These are phyloP conservation scores for Blepharisma stoltei DNA, from an alignment of 73 alveolate species.

Conservation along the genomic window DNA sequence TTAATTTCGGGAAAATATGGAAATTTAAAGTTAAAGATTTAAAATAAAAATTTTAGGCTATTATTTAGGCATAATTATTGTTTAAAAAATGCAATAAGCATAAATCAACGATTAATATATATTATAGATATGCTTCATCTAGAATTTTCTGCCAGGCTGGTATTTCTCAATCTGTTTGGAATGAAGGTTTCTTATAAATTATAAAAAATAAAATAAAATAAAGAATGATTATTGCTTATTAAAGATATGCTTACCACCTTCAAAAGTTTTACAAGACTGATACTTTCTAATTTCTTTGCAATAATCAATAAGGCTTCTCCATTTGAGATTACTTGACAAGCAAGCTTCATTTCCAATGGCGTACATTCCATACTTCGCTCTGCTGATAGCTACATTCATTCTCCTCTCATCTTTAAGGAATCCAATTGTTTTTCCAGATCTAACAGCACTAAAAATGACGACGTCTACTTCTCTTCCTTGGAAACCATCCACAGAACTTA, in stretches of 20 bases:
- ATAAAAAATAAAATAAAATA: too few relatives aligned
- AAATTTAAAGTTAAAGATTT: too few relatives aligned
- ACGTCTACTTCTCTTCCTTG: conserved; percentile 94
- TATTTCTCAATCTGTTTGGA: too few relatives aligned
- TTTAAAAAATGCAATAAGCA: too few relatives aligned
- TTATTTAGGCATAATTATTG: too few relatives aligned
- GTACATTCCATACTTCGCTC: conserved; percentile 79
- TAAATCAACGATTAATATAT: too few relatives aligned
- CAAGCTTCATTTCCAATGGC: conserved; percentile 75
- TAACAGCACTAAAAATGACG: conserved; percentile 82
- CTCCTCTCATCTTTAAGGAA: conserved; percentile 89
- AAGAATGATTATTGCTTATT: too few relatives aligned
- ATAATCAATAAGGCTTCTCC: conserved; percentile 63
- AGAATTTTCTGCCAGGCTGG: too few relatives aligned
- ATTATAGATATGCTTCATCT: too few relatives aligned
- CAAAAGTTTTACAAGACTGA: conserved; percentile 24
- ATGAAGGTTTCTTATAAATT: too few relatives aligned
- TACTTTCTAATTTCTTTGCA: conserved; percentile 45
- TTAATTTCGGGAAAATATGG: too few relatives aligned
- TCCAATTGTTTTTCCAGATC: conserved; percentile 71
- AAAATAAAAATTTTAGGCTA: too few relatives aligned
- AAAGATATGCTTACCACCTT: neutral
- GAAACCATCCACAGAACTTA: conserved; percentile 88
- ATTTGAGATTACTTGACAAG: conserved; percentile 58
- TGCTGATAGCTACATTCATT: conserved; percentile 91